Base-by-base conservation (phyloP, 1,284 basidiomycete genomes). In the Trichosporon faecale region DNA sequence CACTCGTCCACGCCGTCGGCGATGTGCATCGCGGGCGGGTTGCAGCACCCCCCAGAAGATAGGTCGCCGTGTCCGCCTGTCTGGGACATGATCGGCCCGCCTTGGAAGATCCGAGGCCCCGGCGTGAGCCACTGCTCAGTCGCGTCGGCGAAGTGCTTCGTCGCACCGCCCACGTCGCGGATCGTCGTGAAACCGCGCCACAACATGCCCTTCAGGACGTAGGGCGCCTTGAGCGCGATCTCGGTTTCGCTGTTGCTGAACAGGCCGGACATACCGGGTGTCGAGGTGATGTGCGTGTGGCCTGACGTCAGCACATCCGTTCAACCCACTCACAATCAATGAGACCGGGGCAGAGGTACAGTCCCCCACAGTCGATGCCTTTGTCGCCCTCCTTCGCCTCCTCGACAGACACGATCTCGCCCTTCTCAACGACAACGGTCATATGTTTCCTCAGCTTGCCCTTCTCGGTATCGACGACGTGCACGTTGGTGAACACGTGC, bases 91-190 rank as follows among this genome's bases (percentile, higher is more conserved):
- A 83, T 85, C 57, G 84, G 84, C 2, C 86, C 86, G 68, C 86
- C 85, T 66, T 86, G 85, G 66, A 85, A 80, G 14, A 87, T 77
- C 0, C 85, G 77, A 0, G 86, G 86, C 0, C 86, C 86, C 0
- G 75, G 68, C 33, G 86, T 79, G 0, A 87, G 79, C 14, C 85
- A 85, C 72, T 86, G 85, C 12, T 80, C 77, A 25, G 86, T 80
- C 0, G 86, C 85, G 35, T 79, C 75, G 11, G 85, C 85, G 11
- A 85, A 78, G 7, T 81, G 76, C 72, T 85, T 85, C 66, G 81
- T 84, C 0, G 86, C 86, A 16, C 86, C 86, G 70, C 86, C 86
- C 11, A 83, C 84, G 72, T 87, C 86, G n/a, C 86, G 82, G 18
- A 86, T 85, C 2, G 85, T 86, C 0, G 86, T 87, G 74, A 86